Evolutionary conservation across 345 rosid species (phyloP).

Genomic region (Streptanthus diversifolius): DNA sequence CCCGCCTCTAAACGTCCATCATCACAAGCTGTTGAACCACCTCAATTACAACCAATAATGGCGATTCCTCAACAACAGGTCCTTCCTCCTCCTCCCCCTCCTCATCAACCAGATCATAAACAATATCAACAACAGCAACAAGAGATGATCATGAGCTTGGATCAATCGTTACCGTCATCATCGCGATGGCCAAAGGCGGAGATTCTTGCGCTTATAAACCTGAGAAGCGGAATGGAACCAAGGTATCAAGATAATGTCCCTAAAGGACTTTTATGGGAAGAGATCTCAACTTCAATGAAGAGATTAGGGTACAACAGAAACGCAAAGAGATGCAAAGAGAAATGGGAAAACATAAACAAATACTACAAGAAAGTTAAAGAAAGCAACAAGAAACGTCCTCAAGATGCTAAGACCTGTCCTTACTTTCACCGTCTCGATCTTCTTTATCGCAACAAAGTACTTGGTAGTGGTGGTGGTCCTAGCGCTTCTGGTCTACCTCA

Average conservation of each 20-base stretch:
- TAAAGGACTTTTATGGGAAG: conserved; percentile 84
- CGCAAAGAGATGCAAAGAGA: conserved; percentile 81
- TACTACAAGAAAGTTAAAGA: conserved; percentile 91
- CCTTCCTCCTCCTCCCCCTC: conserved; percentile 22
- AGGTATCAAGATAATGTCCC: conserved; percentile 69
- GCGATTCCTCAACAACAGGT: conserved; percentile 52
- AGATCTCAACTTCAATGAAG: conserved; percentile 59
- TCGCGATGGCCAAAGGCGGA: conserved; percentile 85
- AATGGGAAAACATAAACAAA: conserved; percentile 92
- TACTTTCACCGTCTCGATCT: conserved; percentile 80
- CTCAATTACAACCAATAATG: conserved; percentile 39
- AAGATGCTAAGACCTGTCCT: conserved; percentile 87
- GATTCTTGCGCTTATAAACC: conserved; percentile 59
- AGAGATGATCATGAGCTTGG: conserved; percentile 34
- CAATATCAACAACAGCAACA: conserved; percentile 17
- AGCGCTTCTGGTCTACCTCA: conserved; percentile 29
- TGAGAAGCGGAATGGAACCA: conserved; percentile 59
- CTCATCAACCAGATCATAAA: neutral
- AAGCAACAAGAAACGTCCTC: conserved; percentile 74
- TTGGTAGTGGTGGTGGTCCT: conserved; percentile 29
- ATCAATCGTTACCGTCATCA: conserved; percentile 33
- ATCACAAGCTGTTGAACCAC: conserved; percentile 8
- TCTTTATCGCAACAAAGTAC: conserved; percentile 54
- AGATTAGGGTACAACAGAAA: conserved; percentile 64
- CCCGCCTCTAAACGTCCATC: conserved; percentile 22